Conservation (phyloP, 805 yeast genomes). For the Pichia occidentalis region DNA sequence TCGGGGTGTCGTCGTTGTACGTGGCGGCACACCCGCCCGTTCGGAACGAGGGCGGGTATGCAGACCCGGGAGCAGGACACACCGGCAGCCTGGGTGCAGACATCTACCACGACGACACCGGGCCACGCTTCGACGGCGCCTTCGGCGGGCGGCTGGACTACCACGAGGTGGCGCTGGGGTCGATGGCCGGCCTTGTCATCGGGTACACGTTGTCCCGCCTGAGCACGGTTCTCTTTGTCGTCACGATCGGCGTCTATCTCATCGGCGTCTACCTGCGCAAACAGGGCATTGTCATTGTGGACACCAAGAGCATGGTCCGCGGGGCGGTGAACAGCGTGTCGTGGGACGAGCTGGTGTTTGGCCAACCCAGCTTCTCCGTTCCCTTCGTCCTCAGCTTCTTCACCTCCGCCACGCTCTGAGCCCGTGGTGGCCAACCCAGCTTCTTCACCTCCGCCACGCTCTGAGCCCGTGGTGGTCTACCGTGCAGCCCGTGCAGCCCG, state of each 20-base stretch:
- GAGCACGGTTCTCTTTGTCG: constrained; percentile 44
- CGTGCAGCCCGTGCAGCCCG: background rate
- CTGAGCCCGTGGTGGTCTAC: too few species aligned
- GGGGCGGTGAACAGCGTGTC: constrained; percentile 10
- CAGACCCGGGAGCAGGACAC: constrained; percentile 5
- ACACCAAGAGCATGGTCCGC: constrained; percentile 10
- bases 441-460: too few species aligned
- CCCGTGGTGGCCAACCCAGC: too few species aligned
- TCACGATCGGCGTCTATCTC: constrained; percentile 40
- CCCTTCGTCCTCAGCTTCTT: constrained; percentile 49
- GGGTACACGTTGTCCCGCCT: constrained; percentile 61
- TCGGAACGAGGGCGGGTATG: constrained; percentile 17
- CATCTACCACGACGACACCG: constrained; percentile 8
- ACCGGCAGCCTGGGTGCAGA: constrained; percentile 2
- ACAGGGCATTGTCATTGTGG: constrained; percentile 44
- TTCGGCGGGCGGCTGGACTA: constrained; percentile 49
- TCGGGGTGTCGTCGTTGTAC: constrained; percentile 17
- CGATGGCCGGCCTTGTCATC: constrained; percentile 50
- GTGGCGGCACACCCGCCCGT: constrained; percentile 17
- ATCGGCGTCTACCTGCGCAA: constrained; percentile 48
- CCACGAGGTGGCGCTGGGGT: constrained; percentile 57
- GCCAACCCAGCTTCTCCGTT: constrained; percentile 55
- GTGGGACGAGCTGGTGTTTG: constrained; percentile 39
- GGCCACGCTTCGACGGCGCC: constrained; percentile 29
- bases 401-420: constrained; percentile 53